phyloP scores from a whole-genome alignment of 2,329 filamentous ascomycete genomes.

The Cercospora nicotianae region DNA sequence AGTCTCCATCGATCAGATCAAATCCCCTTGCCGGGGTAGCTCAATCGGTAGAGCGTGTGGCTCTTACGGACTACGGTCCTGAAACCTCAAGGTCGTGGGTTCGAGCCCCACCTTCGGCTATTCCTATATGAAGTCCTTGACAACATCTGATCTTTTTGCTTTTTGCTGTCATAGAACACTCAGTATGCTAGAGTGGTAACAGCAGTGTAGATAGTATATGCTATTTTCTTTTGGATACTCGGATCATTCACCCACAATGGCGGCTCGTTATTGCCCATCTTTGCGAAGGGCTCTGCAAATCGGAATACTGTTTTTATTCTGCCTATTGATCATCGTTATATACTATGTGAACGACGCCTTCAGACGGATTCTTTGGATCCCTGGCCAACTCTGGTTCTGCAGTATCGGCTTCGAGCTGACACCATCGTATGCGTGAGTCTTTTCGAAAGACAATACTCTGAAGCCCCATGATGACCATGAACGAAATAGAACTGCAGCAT shows the following conservation, averaged over 20 bases:
- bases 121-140: not conserved
- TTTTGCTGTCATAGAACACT: not conserved
- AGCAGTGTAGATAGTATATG: not conserved
- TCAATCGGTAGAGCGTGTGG: slow-evolving; percentile 53
- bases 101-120: slow-evolving; percentile 9
- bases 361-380: not conserved
- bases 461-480: not conserved
- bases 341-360: not conserved
- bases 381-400: not conserved
- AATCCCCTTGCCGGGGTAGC: slow-evolving; percentile 46
- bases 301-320: not conserved
- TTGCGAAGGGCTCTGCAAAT: not conserved
- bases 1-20: not conserved
- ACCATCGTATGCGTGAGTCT: not conserved
- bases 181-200: not conserved
- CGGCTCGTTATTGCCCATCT: not conserved
- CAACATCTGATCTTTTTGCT: not conserved
- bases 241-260: not conserved
- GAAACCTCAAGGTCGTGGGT: slow-evolving; percentile 9
- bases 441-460: not conserved
- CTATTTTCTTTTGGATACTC: not conserved
- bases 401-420: not conserved
- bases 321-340: not conserved
- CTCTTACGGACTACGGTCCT: slow-evolving; percentile 23
- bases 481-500: not conserved